A percentile compares a stretch with the other conserved stretches of the same genome.
Conservation (phyloP, 2,329 filamentous ascomycete genomes). For the Colletotrichum paranaense region DNA sequence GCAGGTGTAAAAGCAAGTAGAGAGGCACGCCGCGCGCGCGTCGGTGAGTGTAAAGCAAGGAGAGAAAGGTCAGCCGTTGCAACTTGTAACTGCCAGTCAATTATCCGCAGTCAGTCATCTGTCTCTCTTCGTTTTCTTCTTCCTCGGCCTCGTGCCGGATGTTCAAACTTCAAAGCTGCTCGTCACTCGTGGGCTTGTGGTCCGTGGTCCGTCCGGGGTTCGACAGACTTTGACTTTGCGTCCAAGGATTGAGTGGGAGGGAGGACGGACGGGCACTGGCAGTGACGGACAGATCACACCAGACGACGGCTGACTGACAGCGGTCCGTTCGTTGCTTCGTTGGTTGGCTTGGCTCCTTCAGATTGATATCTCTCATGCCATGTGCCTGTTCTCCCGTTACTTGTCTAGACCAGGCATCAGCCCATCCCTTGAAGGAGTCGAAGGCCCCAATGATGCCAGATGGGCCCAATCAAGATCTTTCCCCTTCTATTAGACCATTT, state of each 20-base stretch:
- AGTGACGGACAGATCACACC: constrained; percentile 14
- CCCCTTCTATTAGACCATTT: neutral
- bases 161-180: constrained; percentile 13
- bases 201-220: neutral
- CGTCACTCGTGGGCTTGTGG: neutral
- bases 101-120: neutral
- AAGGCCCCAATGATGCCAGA: neutral
- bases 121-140: neutral
- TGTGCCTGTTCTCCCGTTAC: neutral
- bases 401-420: neutral
- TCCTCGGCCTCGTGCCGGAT: constrained; percentile 10
- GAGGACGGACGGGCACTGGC: neutral
- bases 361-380: neutral
- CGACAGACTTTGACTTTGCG: constrained; percentile 9
- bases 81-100: neutral
- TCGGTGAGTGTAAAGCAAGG: constrained; percentile 9
- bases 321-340: constrained; percentile 13
- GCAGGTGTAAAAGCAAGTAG: constrained; percentile 21
- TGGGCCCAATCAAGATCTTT: constrained; percentile 13
- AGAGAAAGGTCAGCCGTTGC: neutral
- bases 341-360: neutral
- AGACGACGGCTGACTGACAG: constrained; percentile 31
- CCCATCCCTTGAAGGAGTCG: neutral
- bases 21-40: constrained; percentile 12
- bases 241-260: neutral